Percentiles rank a stretch among this genome's conserved stretches.
phyloP scores from a whole-genome alignment of 2,329 filamentous ascomycete genomes.

The Xylaria sp. region DNA sequence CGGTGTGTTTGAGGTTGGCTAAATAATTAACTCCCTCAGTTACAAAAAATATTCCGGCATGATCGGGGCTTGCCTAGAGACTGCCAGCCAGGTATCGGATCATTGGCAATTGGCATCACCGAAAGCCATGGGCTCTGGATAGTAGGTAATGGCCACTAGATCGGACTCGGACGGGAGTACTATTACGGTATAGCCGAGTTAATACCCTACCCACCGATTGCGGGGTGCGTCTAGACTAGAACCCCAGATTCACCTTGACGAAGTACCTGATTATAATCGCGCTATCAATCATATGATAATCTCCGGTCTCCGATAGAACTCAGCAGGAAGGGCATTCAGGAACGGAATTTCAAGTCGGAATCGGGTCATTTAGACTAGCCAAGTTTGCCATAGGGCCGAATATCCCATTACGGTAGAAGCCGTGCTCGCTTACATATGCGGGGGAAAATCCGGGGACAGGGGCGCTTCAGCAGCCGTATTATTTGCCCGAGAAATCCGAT shows the following conservation, averaged over 20 bases:
- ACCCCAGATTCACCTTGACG: background rate
- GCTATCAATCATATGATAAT: background rate
- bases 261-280: background rate
- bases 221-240: background rate
- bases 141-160: no score
- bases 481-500: background rate
- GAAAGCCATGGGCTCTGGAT: no score
- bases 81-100: background rate
- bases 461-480: background rate
- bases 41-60: background rate
- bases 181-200: background rate
- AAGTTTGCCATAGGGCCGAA: slow-evolving; percentile 33
- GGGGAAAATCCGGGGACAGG: slow-evolving; percentile 29
- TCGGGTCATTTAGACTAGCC: background rate
- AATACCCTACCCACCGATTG: background rate
- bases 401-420: slow-evolving; percentile 13
- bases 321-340: background rate
- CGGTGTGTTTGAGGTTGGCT: background rate
- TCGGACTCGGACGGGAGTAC: background rate
- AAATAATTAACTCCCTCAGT: background rate
- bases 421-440: slow-evolving; percentile 18
- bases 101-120: background rate
- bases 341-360: background rate
- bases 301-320: slow-evolving; percentile 1
- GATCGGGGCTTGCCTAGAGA: background rate